These are phyloP conservation scores for Diplodia intermedia DNA, from an alignment of 2,329 filamentous ascomycete genomes.

Conservation along the genomic window DNA sequence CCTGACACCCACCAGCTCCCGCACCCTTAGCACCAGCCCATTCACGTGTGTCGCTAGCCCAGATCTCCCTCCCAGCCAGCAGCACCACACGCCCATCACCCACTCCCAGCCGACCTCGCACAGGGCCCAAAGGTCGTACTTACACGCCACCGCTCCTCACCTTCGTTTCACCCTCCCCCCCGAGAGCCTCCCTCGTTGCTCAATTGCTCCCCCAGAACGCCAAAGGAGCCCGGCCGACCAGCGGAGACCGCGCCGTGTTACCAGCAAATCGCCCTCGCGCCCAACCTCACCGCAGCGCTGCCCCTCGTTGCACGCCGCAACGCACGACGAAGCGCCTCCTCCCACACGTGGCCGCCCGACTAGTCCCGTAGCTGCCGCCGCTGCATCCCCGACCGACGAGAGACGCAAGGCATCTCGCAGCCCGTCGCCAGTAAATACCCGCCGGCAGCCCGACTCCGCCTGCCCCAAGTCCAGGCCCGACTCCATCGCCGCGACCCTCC, in stretches of 20 bases:
- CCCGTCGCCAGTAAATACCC: conserved; percentile 23
- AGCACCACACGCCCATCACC: conserved; percentile 27
- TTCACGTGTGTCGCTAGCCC: conserved; percentile 32
- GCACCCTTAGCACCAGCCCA: conserved; percentile 22
- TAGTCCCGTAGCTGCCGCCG: conserved; percentile 29
- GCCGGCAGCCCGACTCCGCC: conserved; percentile 20
- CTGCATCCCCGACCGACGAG: conserved; percentile 21
- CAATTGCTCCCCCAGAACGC: conserved; percentile 16
- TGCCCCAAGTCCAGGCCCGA: conserved; percentile 8
- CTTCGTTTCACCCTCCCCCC: conserved; percentile 32
- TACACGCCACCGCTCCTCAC: conserved; percentile 33
- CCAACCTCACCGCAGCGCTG: conserved; percentile 23
- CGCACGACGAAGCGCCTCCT: conserved; percentile 17
- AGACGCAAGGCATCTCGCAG: conserved; percentile 15
- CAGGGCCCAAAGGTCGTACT: conserved; percentile 30
- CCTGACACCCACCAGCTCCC: conserved; percentile 5
- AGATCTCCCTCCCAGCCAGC: conserved; percentile 31
- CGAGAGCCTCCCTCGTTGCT: conserved; percentile 31
- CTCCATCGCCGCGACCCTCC: conserved; percentile 15
- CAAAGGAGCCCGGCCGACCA: conserved; percentile 22
- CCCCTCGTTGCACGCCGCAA: conserved; percentile 32
- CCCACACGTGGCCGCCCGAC: conserved; percentile 29
- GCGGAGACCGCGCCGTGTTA: conserved; percentile 21
- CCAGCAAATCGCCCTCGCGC: conserved; percentile 28
- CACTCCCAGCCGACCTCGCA: conserved; percentile 28